Evolutionary conservation across 768 basidiomycete species (phyloP), one percentile per base, ranked within the genome.

Genomic region (Lyophyllum semitale): DNA sequence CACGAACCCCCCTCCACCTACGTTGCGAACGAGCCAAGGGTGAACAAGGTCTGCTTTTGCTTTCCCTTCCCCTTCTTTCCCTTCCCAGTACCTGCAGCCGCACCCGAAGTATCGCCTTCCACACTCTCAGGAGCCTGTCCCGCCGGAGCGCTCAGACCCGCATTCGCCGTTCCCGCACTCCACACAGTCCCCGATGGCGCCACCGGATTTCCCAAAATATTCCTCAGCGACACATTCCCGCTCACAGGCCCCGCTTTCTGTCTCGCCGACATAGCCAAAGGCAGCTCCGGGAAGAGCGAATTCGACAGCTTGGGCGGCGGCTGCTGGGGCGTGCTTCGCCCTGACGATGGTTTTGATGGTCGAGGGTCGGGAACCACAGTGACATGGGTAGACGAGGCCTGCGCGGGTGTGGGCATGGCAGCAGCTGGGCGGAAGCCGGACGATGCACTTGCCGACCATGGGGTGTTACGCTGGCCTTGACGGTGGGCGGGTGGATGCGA

Each of bases 11-110:
- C 18, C 18, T 4, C n/a, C 6, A 7, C 30, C 26, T 53, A 63
- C 17, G 60, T 33, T 6, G 79, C 77, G 69, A 80, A 77, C 4
- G 78, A 69, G n/a, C 81, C 80, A 53, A 81, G 67, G 11, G 78
- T 92, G 63, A 93, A 94, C 59, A 95, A 69, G 8, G 84, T 93
- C 77, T 93, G 89, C 72, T 93, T 93, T 68, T 85, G 84, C 70
- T 93, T 92, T 1, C 84, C 85, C 66, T 93, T 94, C 0, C 83
- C 81, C 70, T 91, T 93, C 78, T 84, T 90, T 30, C 83, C 83
- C 61, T 83, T 87, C 0, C 60, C 63, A 37, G 54, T 54, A 33
- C 57, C 67, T 25, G 51, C 56, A 12, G 49, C 57, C 18, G 32
- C 53, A 51, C 59, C 50, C 13, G 58, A 59, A 3, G 53, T 37